Conservation (phyloP, 805 yeast genomes). For the Saturnispora gosingensis region DNA sequence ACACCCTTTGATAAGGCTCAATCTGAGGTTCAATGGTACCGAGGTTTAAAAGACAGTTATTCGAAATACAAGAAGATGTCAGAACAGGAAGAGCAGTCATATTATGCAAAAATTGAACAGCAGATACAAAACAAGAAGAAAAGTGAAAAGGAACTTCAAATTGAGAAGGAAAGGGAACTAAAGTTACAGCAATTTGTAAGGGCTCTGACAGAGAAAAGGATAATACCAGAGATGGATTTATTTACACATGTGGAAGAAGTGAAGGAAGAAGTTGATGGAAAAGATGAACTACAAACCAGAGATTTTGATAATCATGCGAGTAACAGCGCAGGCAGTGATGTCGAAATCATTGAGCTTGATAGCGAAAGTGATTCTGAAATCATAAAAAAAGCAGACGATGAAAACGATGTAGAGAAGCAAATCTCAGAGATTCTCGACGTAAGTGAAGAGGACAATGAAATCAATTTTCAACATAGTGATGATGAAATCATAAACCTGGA, state of each 20-base stretch:
- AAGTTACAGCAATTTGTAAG: constrained; percentile 1
- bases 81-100: constrained; percentile 28
- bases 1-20: neutral
- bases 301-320: neutral
- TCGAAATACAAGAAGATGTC: constrained; percentile 24
- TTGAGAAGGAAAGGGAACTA: neutral
- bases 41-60: constrained; percentile 27
- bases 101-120: constrained; percentile 28
- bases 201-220: constrained; percentile 3
- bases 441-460: neutral
- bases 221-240: constrained; percentile 6
- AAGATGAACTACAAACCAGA: no score
- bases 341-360: constrained; percentile 1
- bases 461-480: neutral
- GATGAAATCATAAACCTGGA: neutral
- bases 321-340: constrained; percentile 3
- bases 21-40: constrained; percentile 5
- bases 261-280: constrained; percentile 6
- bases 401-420: neutral
- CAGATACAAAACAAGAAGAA: constrained; percentile 20
- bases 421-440: neutral
- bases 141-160: constrained; percentile 1
- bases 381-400: neutral
- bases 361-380: constrained; percentile 1
- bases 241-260: constrained; percentile 1